Base-by-base conservation (phyloP, 2,329 filamentous ascomycete species). In the Calonectria pseudoturangicola region DNA sequence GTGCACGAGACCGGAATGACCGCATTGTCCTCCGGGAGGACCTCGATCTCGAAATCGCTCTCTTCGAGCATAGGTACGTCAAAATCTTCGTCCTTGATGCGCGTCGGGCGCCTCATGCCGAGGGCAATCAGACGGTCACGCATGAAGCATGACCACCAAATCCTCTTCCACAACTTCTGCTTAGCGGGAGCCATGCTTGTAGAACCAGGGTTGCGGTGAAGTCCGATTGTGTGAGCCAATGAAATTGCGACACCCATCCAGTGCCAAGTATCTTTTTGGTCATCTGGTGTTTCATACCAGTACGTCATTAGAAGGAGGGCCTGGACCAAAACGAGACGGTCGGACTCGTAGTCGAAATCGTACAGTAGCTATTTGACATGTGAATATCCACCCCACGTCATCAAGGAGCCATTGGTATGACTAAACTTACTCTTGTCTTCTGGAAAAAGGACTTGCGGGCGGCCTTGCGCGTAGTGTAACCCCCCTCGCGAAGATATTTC, bases 91-190 rank as follows among this genome's bases (percentile, higher is more conserved):
- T 95, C 93, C 87, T 97, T 97, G 84, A 98, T 97, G 66, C 96
- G 90, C 47, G 95, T 98, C 5, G 96, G 96, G 67, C 96, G 92
- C 70, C 96, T 92, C 96, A 98, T 98, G 69, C 96, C 96, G 15
- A 98, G 87, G 2, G 96, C 96, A 75, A 98, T 95, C 50, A 98
- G 89, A 62, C 96, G 93, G 84, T 98, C 96, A 68, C 96, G 93
- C 92, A 98, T 98, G 81, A 98, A 98, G 75, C 95, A 97, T 39
- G 94, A 98, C 96, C 96, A 98, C 96, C 96, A 98, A 77, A 98
- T 97, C 66, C 96, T 90, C 86, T 98, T 98, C 94, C 96, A 98
- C 64, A 98, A 87, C 80, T 92, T 94, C 81, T 95, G 94, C 80
- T 94, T 93, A 66, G 91, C 89, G 3, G 86, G 84, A 47, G 93